Percentiles rank a stretch among this genome's conserved stretches.
phyloP scores from a whole-genome alignment of 306 rosid genomes.

The Sesbania bispinosa region DNA sequence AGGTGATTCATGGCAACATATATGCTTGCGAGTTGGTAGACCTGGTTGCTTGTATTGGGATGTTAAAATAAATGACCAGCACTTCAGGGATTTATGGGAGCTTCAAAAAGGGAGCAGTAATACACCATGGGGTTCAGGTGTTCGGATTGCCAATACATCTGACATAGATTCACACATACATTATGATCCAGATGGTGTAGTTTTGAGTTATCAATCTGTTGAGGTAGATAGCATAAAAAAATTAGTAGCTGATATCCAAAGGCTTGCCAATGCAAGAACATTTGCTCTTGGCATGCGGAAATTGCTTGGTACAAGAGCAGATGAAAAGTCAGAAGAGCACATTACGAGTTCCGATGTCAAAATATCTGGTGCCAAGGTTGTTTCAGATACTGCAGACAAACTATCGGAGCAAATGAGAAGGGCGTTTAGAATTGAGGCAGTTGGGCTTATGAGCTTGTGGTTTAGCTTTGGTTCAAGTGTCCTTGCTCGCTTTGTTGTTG shows the following conservation, averaged over 20 bases:
- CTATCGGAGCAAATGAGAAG: constrained; percentile 87
- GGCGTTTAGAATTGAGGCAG: constrained; percentile 96
- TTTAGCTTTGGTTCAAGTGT: constrained; percentile 95
- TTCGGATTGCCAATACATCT: constrained; percentile 91
- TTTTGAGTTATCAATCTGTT: constrained; percentile 87
- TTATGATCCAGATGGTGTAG: constrained; percentile 97
- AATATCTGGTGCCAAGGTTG: constrained; percentile 53
- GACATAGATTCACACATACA: constrained; percentile 95
- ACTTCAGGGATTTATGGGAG: constrained; percentile 96
- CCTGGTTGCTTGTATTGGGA: constrained; percentile 99
- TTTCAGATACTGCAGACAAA: constrained; percentile 67
- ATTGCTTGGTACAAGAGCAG: constrained; percentile 80
- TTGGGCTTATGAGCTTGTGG: constrained; percentile 96
- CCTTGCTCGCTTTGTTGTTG: constrained; percentile 96
- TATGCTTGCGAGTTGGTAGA: constrained; percentile 94
- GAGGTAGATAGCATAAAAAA: constrained; percentile 89
- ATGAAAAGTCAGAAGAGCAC: constrained; percentile 80
- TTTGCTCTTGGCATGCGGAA: constrained; percentile 94
- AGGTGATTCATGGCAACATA: constrained; percentile 91
- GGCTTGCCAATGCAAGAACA: constrained; percentile 95
- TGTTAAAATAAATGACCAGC: constrained; percentile 94
- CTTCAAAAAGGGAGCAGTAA: constrained; percentile 83
- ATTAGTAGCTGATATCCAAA: constrained; percentile 84
- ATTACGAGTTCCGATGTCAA: constrained; percentile 52
- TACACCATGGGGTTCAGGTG: constrained; percentile 95